phyloP scores from a whole-genome alignment of 345 rosid genomes.

The Rubroshorea leprosula region DNA sequence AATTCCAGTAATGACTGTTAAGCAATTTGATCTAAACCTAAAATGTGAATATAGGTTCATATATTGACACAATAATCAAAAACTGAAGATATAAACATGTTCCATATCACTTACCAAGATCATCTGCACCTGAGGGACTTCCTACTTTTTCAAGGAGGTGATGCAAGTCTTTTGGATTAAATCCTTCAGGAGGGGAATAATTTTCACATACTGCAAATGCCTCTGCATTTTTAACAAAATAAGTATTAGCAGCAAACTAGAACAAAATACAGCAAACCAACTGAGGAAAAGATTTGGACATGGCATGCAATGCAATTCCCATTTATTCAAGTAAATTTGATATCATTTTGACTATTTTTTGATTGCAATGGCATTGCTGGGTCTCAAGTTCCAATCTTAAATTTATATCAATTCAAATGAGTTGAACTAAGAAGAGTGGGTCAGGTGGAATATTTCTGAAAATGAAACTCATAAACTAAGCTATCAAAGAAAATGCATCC shows the following conservation, averaged over 20 bases:
- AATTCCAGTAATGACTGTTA: too few relatives aligned
- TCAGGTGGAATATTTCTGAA: not conserved
- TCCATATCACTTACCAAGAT: conserved; percentile 50
- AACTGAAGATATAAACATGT: not conserved
- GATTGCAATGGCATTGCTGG: too few relatives aligned
- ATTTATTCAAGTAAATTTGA: too few relatives aligned
- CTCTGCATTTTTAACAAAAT: conserved; percentile 40
- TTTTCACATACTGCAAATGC: conserved; percentile 96
- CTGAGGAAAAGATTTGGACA: too few relatives aligned
- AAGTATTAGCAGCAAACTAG: conserved; percentile 12
- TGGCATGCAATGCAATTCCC: too few relatives aligned
- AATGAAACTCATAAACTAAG: not conserved
- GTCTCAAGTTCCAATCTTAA: not conserved
- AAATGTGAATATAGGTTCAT: too few relatives aligned
- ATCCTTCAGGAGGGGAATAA: conserved; percentile 84
- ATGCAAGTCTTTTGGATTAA: conserved; percentile 71
- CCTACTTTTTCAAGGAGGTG: conserved; percentile 84
- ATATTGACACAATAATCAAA: too few relatives aligned
- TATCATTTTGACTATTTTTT: too few relatives aligned
- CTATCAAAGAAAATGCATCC: not conserved
- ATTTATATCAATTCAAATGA: too few relatives aligned
- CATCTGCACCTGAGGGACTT: conserved; percentile 82
- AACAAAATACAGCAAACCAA: too few relatives aligned
- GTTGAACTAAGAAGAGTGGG: not conserved
- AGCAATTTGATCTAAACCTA: too few relatives aligned